Conservation (phyloP, 192 early-diverging fungal genomes). For the Allomyces macrogynus region DNA sequence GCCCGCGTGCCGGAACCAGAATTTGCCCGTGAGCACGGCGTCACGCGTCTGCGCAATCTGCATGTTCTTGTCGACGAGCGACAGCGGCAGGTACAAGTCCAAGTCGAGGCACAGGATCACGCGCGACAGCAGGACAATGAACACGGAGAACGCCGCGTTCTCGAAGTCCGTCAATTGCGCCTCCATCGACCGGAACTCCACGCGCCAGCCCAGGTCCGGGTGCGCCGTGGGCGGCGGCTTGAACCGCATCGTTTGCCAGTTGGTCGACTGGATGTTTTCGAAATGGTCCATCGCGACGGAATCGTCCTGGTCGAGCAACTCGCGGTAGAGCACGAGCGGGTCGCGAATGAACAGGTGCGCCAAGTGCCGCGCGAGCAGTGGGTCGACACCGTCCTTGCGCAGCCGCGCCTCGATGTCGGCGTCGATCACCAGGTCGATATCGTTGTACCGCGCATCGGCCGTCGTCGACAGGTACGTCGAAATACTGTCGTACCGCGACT, state of each 20-base stretch:
- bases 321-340: slow-evolving; percentile 83
- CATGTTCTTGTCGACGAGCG: slow-evolving; percentile 94
- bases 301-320: slow-evolving; percentile 74
- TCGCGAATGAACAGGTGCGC: slow-evolving; percentile 96
- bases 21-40: slow-evolving; percentile 60
- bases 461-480: slow-evolving; percentile 65
- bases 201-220: slow-evolving; percentile 80
- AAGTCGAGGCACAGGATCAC: slow-evolving; percentile 70
- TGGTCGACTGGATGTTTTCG: slow-evolving; percentile 97
- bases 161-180: slow-evolving; percentile 91
- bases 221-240: slow-evolving; percentile 85
- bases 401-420: slow-evolving; percentile 52
- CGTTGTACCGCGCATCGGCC: slow-evolving; percentile 74
- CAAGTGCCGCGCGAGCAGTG: slow-evolving; percentile 72
- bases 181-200: slow-evolving; percentile 95
- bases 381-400: slow-evolving; percentile 58
- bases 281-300: slow-evolving; percentile 78
- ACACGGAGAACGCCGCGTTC: slow-evolving; percentile 87
- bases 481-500: slow-evolving; percentile 92
- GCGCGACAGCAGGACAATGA: slow-evolving; percentile 76
- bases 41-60: slow-evolving; percentile 59
- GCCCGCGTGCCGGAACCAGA: slow-evolving; percentile 49
- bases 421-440: slow-evolving; percentile 66
- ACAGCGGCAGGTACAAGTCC: slow-evolving; percentile 91
- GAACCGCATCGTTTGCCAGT: slow-evolving; percentile 99